Conservation (phyloP, 805 yeast genomes). For the Zygoascus tannicola region DNA sequence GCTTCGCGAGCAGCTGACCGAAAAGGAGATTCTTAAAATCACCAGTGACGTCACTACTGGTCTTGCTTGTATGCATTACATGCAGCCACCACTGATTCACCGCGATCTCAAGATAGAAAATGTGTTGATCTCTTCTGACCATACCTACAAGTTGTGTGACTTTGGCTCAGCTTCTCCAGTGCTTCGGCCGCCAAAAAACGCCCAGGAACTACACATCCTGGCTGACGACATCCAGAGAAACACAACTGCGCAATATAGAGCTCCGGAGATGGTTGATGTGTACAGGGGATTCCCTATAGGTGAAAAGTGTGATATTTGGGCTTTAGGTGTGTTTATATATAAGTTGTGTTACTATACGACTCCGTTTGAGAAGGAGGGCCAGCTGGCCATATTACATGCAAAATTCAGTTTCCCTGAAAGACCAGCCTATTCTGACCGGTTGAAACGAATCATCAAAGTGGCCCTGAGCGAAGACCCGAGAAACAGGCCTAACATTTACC, state of each 20-base stretch:
- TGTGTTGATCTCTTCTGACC: constrained; percentile 48
- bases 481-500: constrained; percentile 78
- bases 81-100: constrained; percentile 64
- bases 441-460: constrained; percentile 66
- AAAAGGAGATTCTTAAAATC: constrained; percentile 68
- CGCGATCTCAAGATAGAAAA: constrained; percentile 93
- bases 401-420: constrained; percentile 62
- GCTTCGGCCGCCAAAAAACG: constrained; percentile 65
- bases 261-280: constrained; percentile 94
- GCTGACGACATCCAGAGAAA: constrained; percentile 80
- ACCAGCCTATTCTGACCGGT: constrained; percentile 61
- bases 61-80: constrained; percentile 73
- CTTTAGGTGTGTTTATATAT: constrained; percentile 83
- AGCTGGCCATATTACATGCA: constrained; percentile 78
- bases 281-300: constrained; percentile 77
- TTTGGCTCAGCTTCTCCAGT: constrained; percentile 81
- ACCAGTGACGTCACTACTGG: constrained; percentile 77
- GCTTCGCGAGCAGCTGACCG: constrained; percentile 66
- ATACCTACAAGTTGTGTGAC: constrained; percentile 77
- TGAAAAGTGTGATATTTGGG: constrained; percentile 94
- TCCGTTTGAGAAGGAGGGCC: constrained; percentile 81
- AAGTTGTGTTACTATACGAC: constrained; percentile 88
- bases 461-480: constrained; percentile 78
- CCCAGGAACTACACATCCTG: constrained; percentile 61
- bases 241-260: constrained; percentile 91